These are phyloP conservation scores for Breynia disticha DNA, from an alignment of 441 rosid genomes.

Conservation along the genomic window DNA sequence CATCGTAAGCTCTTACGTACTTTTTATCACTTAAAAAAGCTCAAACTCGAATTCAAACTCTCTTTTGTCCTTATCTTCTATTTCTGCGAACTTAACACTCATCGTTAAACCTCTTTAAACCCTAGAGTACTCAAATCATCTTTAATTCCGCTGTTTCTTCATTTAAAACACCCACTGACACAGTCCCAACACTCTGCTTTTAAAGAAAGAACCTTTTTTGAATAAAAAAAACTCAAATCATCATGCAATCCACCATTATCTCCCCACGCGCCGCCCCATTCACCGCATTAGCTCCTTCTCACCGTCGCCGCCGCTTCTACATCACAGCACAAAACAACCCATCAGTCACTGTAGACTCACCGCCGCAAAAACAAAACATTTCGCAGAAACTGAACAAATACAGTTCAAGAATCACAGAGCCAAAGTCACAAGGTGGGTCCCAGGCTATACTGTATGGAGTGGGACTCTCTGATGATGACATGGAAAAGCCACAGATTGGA, in stretches of 20 bases:
- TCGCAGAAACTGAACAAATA: conserved; percentile 56
- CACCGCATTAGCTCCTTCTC: conserved; percentile 20
- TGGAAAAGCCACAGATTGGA: conserved; percentile 78
- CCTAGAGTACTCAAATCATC: too few relatives aligned
- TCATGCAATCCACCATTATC: conserved; percentile 56
- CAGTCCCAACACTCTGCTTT: too few relatives aligned
- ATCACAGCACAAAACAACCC: conserved; percentile 26
- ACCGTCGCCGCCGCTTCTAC: conserved; percentile 18
- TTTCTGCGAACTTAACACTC: too few relatives aligned
- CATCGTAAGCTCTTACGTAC: too few relatives aligned
- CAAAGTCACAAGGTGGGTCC: conserved; percentile 96
- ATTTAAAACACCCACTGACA: too few relatives aligned
- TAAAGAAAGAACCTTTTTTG: too few relatives aligned
- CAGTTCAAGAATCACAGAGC: conserved; percentile 74
- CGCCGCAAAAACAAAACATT: conserved; percentile 28
- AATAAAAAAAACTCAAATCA: too few relatives aligned
- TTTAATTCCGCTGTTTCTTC: too few relatives aligned
- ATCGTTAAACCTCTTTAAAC: too few relatives aligned
- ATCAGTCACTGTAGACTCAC: conserved; percentile 24
- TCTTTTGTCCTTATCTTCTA: too few relatives aligned
- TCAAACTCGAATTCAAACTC: too few relatives aligned
- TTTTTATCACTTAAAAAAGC: too few relatives aligned
- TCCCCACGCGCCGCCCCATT: conserved; percentile 33
- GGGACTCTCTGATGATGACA: conserved; percentile 75
- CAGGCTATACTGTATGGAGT: conserved; percentile 90